These are phyloP conservation scores for Trametes cingulata DNA, from an alignment of 768 basidiomycete genomes.

Conservation along the genomic window DNA sequence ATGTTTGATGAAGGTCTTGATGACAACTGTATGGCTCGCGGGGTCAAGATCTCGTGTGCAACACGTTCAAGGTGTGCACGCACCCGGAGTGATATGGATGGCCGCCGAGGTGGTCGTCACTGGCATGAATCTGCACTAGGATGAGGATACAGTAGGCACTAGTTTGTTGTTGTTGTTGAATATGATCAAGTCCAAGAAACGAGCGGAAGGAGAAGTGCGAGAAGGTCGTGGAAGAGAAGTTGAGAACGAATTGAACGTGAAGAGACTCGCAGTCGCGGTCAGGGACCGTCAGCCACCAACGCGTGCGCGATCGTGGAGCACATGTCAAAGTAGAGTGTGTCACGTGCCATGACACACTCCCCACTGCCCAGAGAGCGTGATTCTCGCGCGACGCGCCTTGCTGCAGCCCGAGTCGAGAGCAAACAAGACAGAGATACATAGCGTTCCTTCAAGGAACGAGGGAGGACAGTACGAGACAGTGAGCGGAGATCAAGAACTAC, in stretches of 20 bases:
- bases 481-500: conserved; percentile 2
- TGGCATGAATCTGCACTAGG: conserved; percentile 39
- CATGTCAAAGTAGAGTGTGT: background rate
- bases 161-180: background rate
- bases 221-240: background rate
- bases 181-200: background rate
- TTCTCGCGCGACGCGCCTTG: background rate
- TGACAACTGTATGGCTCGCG: conserved; percentile 41
- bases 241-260: background rate
- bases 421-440: background rate
- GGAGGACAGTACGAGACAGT: background rate
- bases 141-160: background rate
- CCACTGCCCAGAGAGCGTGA: background rate
- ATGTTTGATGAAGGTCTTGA: conserved; percentile 55
- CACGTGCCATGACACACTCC: background rate
- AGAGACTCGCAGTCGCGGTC: background rate
- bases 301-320: conserved; percentile 18
- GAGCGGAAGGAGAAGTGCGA: background rate
- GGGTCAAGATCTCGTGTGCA: background rate
- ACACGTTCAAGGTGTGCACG: background rate
- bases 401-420: no score
- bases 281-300: conserved; percentile 14
- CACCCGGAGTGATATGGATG: conserved; percentile 54
- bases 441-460: background rate
- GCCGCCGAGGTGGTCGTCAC: conserved; percentile 57